phyloP scores from a whole-genome alignment of 768 basidiomycete genomes.

The Cystofilobasidium ferigula region DNA sequence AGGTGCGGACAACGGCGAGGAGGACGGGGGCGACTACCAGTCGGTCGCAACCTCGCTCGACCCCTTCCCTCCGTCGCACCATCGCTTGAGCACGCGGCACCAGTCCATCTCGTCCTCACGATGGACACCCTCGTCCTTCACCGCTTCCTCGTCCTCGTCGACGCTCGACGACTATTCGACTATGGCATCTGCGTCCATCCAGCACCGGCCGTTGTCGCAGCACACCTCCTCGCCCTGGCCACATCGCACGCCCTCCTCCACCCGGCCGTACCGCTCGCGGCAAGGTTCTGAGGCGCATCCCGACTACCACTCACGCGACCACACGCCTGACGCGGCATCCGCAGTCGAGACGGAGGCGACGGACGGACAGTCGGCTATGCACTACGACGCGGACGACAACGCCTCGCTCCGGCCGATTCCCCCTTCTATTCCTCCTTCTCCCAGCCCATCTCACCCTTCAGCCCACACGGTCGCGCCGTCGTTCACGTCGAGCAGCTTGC shows the following conservation, averaged over 20 bases:
- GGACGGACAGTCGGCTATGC: too few species aligned
- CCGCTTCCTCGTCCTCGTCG: slow-evolving; percentile 8
- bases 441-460: slow-evolving; percentile 55
- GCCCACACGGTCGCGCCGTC: not conserved
- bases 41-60: slow-evolving; percentile 23
- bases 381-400: slow-evolving; percentile 60
- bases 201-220: not conserved
- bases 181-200: not conserved
- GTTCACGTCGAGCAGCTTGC: not conserved
- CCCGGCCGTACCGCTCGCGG: not conserved
- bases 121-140: slow-evolving; percentile 2
- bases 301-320: not conserved
- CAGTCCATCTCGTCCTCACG: not conserved
- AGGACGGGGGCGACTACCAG: slow-evolving; percentile 14
- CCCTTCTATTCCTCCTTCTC: slow-evolving; percentile 76
- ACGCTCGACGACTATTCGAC: slow-evolving; percentile 14
- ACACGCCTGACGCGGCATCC: not conserved
- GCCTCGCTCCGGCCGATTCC: slow-evolving; percentile 82
- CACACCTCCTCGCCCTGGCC: too few species aligned
- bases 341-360: not conserved
- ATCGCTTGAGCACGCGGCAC: not conserved
- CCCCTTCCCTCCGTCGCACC: slow-evolving; percentile 22
- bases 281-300: not conserved
- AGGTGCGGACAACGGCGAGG: not conserved
- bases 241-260: too few species aligned